Evolutionary conservation across 441 rosid species (phyloP).

Genomic region (Arabidopsis hybrid): DNA sequence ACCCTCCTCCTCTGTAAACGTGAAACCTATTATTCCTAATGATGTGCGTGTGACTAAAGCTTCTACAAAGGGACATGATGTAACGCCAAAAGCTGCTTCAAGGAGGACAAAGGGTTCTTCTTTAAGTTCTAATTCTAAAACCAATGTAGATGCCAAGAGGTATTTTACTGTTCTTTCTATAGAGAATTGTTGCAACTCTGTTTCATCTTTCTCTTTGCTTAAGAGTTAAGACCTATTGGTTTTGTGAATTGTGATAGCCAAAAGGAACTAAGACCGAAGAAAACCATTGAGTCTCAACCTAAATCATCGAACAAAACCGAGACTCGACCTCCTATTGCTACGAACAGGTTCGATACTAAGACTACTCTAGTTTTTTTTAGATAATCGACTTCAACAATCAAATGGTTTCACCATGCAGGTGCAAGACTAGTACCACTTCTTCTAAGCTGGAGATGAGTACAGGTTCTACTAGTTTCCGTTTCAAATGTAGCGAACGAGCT

Average conservation of each 20-base stretch:
- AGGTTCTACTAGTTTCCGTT: slow-evolving; percentile 50
- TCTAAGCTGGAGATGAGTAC: slow-evolving; percentile 54
- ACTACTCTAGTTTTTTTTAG: slow-evolving; percentile 17
- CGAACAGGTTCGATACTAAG: slow-evolving; percentile 51
- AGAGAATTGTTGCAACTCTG: not conserved
- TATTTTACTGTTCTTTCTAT: slow-evolving; percentile 34
- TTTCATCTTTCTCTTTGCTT: slow-evolving; percentile 12
- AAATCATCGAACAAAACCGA: slow-evolving; percentile 49
- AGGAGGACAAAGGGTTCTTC: slow-evolving; percentile 49
- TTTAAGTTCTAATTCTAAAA: slow-evolving; percentile 47
- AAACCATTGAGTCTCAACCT: slow-evolving; percentile 51
- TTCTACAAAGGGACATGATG: slow-evolving; percentile 43
- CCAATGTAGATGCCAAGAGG: slow-evolving; percentile 55
- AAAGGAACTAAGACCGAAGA: slow-evolving; percentile 53
- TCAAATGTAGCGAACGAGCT: slow-evolving; percentile 72
- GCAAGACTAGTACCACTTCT: slow-evolving; percentile 47
- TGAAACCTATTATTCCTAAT: not conserved
- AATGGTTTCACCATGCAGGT: slow-evolving; percentile 47
- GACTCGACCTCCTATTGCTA: slow-evolving; percentile 45
- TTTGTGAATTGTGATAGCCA: slow-evolving; percentile 47
- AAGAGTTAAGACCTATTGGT: not conserved
- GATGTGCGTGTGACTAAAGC: slow-evolving; percentile 20
- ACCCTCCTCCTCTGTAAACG: not conserved
- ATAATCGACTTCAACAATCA: slow-evolving; percentile 13
- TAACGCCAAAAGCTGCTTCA: slow-evolving; percentile 31